Evolutionary conservation across 2,329 filamentous ascomycete genomes (phyloP).

Genomic region (Scedosporium minutisporum): DNA sequence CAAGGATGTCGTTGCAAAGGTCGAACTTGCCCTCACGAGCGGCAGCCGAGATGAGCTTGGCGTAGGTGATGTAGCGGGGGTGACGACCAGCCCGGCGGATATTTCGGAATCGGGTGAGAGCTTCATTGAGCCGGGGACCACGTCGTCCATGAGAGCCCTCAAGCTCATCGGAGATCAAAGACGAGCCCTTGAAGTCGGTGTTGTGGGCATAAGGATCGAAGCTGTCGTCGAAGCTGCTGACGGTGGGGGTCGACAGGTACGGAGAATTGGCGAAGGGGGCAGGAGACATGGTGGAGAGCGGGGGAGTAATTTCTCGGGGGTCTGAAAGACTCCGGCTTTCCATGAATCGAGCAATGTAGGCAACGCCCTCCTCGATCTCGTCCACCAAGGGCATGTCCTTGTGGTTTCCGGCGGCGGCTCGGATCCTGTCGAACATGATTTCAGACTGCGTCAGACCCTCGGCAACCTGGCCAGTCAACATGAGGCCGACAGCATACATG

Average conservation of each 20-base stretch:
- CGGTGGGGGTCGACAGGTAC: slow-evolving; percentile 44
- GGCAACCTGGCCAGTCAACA: slow-evolving; percentile 75
- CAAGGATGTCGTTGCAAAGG: slow-evolving; percentile 75
- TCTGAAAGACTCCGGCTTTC: slow-evolving; percentile 42
- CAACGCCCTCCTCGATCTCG: slow-evolving; percentile 78
- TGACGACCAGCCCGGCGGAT: slow-evolving; percentile 88
- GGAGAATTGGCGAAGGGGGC: slow-evolving; percentile 34
- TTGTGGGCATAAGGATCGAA: slow-evolving; percentile 86
- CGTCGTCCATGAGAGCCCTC: slow-evolving; percentile 70
- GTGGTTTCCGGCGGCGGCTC: slow-evolving; percentile 37
- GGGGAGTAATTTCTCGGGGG: slow-evolving; percentile 34
- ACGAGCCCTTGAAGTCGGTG: slow-evolving; percentile 89
- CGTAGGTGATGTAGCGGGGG: slow-evolving; percentile 91
- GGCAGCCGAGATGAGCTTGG: slow-evolving; percentile 85
- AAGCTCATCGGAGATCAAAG: slow-evolving; percentile 79
- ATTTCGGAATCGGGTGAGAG: slow-evolving; percentile 76
- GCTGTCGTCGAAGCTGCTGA: slow-evolving; percentile 63
- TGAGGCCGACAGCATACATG: slow-evolving; percentile 83
- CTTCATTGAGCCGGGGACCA: slow-evolving; percentile 67
- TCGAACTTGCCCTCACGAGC: slow-evolving; percentile 76
- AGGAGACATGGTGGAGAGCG: slow-evolving; percentile 5
- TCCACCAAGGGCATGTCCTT: slow-evolving; percentile 50
- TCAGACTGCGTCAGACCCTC: slow-evolving; percentile 73
- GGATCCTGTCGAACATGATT: slow-evolving; percentile 78
- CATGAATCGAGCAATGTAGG: slow-evolving; percentile 57